Evolutionary conservation across 768 basidiomycete species (phyloP), one percentile per base, ranked within the genome.

Genomic region (Leccinellum luteum): DNA sequence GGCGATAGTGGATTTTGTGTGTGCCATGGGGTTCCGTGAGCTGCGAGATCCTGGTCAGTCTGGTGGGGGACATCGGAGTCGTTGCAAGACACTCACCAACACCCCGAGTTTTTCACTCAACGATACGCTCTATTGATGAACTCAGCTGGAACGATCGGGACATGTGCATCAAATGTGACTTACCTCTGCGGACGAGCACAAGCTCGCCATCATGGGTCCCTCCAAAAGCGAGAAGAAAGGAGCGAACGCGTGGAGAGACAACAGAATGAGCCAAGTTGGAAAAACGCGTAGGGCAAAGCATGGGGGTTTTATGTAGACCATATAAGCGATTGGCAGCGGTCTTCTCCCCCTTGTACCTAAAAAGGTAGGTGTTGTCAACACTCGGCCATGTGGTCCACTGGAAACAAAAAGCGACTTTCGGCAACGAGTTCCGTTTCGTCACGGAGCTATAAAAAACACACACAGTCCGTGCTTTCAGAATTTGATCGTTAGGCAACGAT

Each of bases 1-100:
- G 75, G 25, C 77, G 76, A 63, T 87, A 90, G 71, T 83, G 86
- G 43, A 90, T 77, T 73, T 85, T 85, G 60, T 84, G 81, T 1
- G 79, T 81, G 54, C 86, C 86, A 17, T 63, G 65, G 3, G 76
- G 70, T 31, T 75, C 70, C 10, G 55, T 67, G 35, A 71, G 63
- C 71, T 72, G 41, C 10, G 15, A 34, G 28, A 51, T 41, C 21
- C 31, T 4, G 55, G 60, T 48, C 57, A 63, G 49, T 43, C n/a
- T 19, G 17, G 35, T 17, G n/a, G 19, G 38, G 6, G 15, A 8
- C 4, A 21, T 5, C n/a, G n/a, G n/a, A n/a, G n/a, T n/a, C 0
- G 23, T 27, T 27, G 23, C 14, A 17, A 60, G 21, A 13, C 4
- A 30, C 56, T 2, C 54, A 71, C 73, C 52, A 63, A 45, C 38